These are phyloP conservation scores for Epicoccum sorghinum DNA, from an alignment of 2,329 filamentous ascomycete genomes.

Conservation along the genomic window DNA sequence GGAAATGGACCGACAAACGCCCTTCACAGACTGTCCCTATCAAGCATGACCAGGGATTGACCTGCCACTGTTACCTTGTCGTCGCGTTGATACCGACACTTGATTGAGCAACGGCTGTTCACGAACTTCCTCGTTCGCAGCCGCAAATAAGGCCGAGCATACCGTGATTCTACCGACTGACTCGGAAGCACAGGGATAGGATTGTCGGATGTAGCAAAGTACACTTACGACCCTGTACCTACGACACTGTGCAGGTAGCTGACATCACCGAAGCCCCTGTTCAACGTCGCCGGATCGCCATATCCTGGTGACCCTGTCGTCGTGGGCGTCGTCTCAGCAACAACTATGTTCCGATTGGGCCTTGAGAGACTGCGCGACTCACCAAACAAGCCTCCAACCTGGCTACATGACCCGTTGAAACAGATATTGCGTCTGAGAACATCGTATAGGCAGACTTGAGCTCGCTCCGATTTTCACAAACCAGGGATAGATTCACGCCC, in stretches of 20 bases:
- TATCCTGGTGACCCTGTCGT: background rate
- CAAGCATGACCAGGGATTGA: background rate
- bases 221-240: background rate
- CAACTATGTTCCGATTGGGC: background rate
- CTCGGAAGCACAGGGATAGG: slow-evolving; percentile 4
- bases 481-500: no score
- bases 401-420: background rate
- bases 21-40: no score
- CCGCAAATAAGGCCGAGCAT: slow-evolving; percentile 10
- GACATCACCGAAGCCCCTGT: slow-evolving; percentile 6
- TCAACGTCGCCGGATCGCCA: slow-evolving; percentile 3
- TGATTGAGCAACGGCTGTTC: background rate
- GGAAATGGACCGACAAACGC: no score
- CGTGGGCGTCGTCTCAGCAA: background rate
- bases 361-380: background rate
- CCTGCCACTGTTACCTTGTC: background rate
- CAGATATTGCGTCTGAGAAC: background rate
- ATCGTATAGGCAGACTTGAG: no score
- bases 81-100: background rate
- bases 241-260: slow-evolving; percentile 12
- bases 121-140: background rate
- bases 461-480: no score
- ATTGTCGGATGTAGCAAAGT: background rate
- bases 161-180: slow-evolving; percentile 9
- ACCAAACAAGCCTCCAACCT: background rate